Evolutionary conservation across 495 filamentous ascomycete genomes (phyloP).

Genomic region (Podospora sp.): DNA sequence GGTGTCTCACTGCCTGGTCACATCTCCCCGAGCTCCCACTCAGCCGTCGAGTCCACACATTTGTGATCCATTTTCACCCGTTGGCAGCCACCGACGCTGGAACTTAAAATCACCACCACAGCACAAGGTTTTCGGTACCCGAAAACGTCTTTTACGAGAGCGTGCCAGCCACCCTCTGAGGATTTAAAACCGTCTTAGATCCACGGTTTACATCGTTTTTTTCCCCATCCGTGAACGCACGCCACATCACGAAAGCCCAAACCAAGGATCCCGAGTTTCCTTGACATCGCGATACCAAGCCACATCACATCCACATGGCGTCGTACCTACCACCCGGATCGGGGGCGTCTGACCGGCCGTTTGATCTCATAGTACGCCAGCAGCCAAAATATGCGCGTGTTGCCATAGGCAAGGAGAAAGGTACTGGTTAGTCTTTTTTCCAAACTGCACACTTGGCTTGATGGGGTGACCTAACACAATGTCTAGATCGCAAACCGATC

Average conservation of each 20-base stretch:
- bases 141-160: no score
- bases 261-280: background rate
- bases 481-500: conserved; percentile 84
- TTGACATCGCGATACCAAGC: background rate
- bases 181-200: no score
- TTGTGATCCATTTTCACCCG: background rate
- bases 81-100: background rate
- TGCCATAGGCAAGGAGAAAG: conserved; percentile 72
- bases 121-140: background rate
- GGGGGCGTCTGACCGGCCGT: conserved; percentile 39
- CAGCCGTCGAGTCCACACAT: background rate
- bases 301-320: conserved; percentile 5
- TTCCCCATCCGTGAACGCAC: no score
- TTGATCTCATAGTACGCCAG: conserved; percentile 64
- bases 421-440: conserved; percentile 38
- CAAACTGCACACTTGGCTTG: conserved; percentile 7
- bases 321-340: background rate
- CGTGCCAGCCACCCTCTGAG: no score
- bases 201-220: no score
- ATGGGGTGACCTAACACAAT: conserved; percentile 20
- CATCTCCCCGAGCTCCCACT: background rate
- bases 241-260: no score
- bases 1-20: background rate
- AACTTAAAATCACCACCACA: background rate
- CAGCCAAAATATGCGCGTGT: conserved; percentile 67